Percentiles rank a stretch among this genome's conserved stretches.
These are phyloP conservation scores for Teratosphaeria nubilosa DNA, from an alignment of 2,329 filamentous ascomycete genomes.

Conservation along the genomic window DNA sequence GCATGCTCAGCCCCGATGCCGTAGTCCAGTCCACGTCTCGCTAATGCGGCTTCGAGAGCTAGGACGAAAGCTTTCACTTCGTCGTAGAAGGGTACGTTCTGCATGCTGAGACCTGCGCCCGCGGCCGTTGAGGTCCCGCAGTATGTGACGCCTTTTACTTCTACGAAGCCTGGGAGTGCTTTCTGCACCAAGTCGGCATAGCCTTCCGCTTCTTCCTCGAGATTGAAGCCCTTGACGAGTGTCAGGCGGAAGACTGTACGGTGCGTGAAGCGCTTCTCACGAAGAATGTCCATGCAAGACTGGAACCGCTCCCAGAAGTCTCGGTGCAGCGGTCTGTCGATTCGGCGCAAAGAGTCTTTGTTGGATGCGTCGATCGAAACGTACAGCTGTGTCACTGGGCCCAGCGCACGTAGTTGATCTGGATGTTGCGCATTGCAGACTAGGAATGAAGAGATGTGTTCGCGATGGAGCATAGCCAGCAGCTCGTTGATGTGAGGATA, in stretches of 20 bases:
- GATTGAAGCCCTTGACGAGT: conserved; percentile 95
- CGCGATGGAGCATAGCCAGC: conserved; percentile 66
- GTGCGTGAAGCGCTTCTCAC: conserved; percentile 71
- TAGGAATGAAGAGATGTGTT: conserved; percentile 85
- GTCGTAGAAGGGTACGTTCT: conserved; percentile 92
- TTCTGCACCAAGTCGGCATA: conserved; percentile 83
- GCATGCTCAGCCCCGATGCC: conserved; percentile 92
- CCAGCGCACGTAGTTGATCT: conserved; percentile 70
- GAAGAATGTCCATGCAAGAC: conserved; percentile 78
- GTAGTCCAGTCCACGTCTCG: conserved; percentile 62
- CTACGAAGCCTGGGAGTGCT: conserved; percentile 81
- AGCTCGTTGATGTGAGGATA: conserved; percentile 97
- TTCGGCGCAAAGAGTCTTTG: conserved; percentile 73
- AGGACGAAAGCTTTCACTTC: conserved; percentile 77
- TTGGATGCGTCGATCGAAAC: conserved; percentile 94
- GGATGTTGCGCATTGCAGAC: conserved; percentile 98
- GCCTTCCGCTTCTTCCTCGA: conserved; percentile 83
- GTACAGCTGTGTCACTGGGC: conserved; percentile 88
- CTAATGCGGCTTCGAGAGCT: conserved; percentile 60
- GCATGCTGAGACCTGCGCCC: conserved; percentile 84
- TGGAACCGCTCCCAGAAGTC: conserved; percentile 98
- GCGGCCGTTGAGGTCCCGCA: conserved; percentile 82
- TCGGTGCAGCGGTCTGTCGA: conserved; percentile 83
- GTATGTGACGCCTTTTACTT: conserved; percentile 94
- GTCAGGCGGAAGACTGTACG: conserved; percentile 91